Evolutionary conservation across 1,139 yeast species (phyloP), one percentile per base, ranked within the genome.

Genomic region (Tardiomyces digboiensis): DNA sequence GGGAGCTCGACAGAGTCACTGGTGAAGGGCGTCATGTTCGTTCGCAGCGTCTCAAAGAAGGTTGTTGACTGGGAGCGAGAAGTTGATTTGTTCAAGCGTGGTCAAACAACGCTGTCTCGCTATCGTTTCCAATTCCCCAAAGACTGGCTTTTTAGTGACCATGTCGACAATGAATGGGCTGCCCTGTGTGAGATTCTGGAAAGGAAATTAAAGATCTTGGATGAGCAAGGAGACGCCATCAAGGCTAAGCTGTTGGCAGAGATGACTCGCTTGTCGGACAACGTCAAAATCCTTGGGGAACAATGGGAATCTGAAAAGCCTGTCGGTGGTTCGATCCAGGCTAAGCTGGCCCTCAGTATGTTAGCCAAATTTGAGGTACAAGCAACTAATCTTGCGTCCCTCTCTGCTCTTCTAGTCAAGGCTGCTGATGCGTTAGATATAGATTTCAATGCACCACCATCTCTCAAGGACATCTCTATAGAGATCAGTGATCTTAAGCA

Each of bases 121-220:
- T 66, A 70, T 36, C 64, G 82, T 39, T 72, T 66, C 52, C 68
- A 68, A 37, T 72, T 78, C 44, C 76, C 82, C 0, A 42, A 59
- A 0, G 71, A 72, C 21, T 83, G 91, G 86, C 51, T 80, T 1
- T 76, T 67, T 56, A 67, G 69, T 39, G 93, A 83, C 40, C 93
- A 84, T 52, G 52, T 86, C 2, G 80, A 76, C 21, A 70, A 67
- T 46, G 77, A 75, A 44, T 59, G 73, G 47, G 58, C 68, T 1
- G 67, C 76, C 5, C 58, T 84, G 8, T 51, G 57, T 1, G 71
- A 75, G 19, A 60, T 80, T 2, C 50, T 78, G 22, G 55, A 54
- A 0, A 61, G 62, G 29, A 75, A 75, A 50, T 54, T 60, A 3
- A 50, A 52, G 1, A 54, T 67, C 6, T 63, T 84, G n/a, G 62